phyloP scores from a whole-genome alignment of 352 stramenopile species.

The Hyaloperonospora brassicae region DNA sequence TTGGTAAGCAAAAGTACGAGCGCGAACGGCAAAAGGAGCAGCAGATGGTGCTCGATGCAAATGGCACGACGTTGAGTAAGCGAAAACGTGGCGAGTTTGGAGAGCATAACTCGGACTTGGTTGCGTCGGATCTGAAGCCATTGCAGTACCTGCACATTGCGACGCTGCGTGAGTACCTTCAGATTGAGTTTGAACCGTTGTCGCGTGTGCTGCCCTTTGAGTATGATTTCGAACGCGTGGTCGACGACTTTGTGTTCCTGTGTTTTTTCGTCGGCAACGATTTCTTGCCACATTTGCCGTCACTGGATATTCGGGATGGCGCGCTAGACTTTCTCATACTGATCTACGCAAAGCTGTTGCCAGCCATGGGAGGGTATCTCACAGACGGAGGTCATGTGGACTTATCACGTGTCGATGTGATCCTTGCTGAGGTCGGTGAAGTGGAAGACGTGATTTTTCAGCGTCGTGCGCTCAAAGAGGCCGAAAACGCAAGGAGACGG shows the following conservation, averaged over 20 bases:
- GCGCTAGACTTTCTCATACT: slow-evolving; percentile 97
- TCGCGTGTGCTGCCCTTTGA: slow-evolving; percentile 81
- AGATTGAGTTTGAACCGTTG: slow-evolving; percentile 89
- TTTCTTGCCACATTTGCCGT: slow-evolving; percentile 97
- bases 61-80: slow-evolving; percentile 62
- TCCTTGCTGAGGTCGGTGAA: slow-evolving; percentile 92
- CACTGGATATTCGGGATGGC: slow-evolving; percentile 97
- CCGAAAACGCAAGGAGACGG: slow-evolving; percentile 61
- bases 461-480: slow-evolving; percentile 73
- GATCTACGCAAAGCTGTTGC: slow-evolving; percentile 89
- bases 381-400: slow-evolving; percentile 93
- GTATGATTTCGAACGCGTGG: slow-evolving; percentile 95
- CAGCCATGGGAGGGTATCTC: slow-evolving; percentile 90
- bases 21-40: slow-evolving; percentile 59
- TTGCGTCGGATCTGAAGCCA: slow-evolving; percentile 86
- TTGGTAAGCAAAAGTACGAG: slow-evolving; percentile 79
- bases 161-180: slow-evolving; percentile 90
- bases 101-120: slow-evolving; percentile 65
- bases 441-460: slow-evolving; percentile 96
- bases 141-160: slow-evolving; percentile 91
- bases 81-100: slow-evolving; percentile 79
- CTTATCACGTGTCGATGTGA: slow-evolving; percentile 91
- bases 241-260: slow-evolving; percentile 99
- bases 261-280: slow-evolving; percentile 99
- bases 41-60: slow-evolving; percentile 57